Base-by-base conservation (phyloP, 2,329 filamentous ascomycete species). In the Dactylellina haptotyla region DNA sequence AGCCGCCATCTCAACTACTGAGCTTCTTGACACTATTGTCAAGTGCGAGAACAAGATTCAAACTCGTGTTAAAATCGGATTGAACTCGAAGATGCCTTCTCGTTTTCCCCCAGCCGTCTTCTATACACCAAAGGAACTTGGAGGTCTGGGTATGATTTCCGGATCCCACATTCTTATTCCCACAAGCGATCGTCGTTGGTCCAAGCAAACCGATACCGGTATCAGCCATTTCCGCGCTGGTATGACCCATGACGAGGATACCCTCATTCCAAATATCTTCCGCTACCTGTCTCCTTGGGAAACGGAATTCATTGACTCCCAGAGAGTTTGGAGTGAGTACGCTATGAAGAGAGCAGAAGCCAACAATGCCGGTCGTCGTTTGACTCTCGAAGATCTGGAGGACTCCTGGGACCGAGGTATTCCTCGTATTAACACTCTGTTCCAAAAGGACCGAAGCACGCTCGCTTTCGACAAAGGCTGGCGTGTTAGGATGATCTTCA, bases 31-130 rank as follows among this genome's bases (percentile, higher is more conserved):
- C 80, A 97, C 94, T 0, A 99, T 99, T 77, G 95, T 99, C 80
- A 99, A 99, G 83, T 99, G 95, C 78, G 95, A 99, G 82, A 99
- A 96, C 12, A 99, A 99, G 85, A 99, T 99, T 61, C 95, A 99
- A 83, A 99, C 95, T 3, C 88, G 95, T 80, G 95, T 99, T 78
- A 99, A 99, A 86, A 99, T 99, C 78, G 95, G 95, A 1, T 82
- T 99, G 73, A 99, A 99, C 83, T 98, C 94, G 3, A 99, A 99
- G 84, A 99, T 99, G 95, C 95, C 95, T 59, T 97, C 93, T 43
- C 90, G 95, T 84, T 99, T 99, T 84, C 95, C 95, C 16, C 95
- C 95, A 16, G 95, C 95, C 2, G 95, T 99, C 1, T 99, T 99
- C 83, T 99, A 99, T 79, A 99, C 95, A 0, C 96, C 96, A 0